phyloP scores from a whole-genome alignment of 306 rosid species.

The Prunus fruticosa region DNA sequence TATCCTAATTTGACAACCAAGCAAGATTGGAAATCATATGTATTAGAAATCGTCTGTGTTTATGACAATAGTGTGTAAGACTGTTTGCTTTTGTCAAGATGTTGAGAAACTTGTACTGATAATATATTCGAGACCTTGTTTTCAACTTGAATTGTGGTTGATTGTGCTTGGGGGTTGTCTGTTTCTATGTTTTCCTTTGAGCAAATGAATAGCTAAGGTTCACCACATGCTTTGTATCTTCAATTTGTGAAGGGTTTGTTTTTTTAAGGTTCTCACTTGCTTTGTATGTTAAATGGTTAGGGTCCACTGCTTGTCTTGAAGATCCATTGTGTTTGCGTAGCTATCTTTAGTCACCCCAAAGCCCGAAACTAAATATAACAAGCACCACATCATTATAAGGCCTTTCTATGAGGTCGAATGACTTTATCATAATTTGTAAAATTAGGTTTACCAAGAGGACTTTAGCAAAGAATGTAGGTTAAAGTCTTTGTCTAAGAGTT shows the following conservation, averaged over 20 bases:
- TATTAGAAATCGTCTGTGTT: neutral
- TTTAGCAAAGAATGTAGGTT: no score
- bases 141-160: neutral
- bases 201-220: neutral
- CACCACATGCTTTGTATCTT: neutral
- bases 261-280: neutral
- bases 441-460: no score
- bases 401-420: no score
- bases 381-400: no score
- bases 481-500: no score
- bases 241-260: neutral
- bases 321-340: no score
- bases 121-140: neutral
- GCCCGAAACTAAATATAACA: no score
- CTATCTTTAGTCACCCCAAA: no score
- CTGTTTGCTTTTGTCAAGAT: neutral
- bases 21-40: neutral
- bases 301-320: no score
- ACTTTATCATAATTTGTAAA: no score
- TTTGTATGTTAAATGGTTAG: no score
- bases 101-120: neutral
- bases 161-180: neutral
- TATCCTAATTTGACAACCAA: slow-evolving; percentile 2
- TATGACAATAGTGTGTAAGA: neutral
- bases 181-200: neutral